Conservation (phyloP, 1,139 yeast genomes). For the Debaryomyces subglobosus region DNA sequence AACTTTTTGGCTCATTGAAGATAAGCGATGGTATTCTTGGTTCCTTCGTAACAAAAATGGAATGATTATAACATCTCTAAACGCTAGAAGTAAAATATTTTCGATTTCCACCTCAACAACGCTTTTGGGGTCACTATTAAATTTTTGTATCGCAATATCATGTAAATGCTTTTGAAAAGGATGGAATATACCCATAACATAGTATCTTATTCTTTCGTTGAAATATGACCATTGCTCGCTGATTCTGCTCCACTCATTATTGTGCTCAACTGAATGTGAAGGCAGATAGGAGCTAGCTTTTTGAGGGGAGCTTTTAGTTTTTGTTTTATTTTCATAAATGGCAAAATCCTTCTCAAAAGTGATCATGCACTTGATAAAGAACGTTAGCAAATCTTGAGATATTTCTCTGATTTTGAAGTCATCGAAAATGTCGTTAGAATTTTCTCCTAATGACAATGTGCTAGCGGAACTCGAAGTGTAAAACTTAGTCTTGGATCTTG, state of each 20-base stretch:
- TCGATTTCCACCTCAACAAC: conserved; percentile 32
- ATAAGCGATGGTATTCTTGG: neutral
- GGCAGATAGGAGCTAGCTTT: neutral
- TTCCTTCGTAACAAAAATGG: conserved; percentile 32
- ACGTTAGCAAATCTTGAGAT: conserved; percentile 30
- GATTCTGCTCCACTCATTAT: conserved; percentile 25
- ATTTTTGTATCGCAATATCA: conserved; percentile 19
- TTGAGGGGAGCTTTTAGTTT: neutral
- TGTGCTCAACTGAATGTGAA: neutral
- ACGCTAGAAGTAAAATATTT: conserved; percentile 30
- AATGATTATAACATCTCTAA: conserved; percentile 32
- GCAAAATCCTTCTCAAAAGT: conserved; percentile 27
- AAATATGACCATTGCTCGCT: conserved; percentile 36
- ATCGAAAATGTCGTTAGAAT: conserved; percentile 23
- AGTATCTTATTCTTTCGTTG: conserved; percentile 33
- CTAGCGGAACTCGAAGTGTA: conserved; percentile 9
- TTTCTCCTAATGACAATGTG: conserved; percentile 11
- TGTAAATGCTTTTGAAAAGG: conserved; percentile 30
- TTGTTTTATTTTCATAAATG: neutral
- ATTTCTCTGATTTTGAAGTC: conserved; percentile 37
- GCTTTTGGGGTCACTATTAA: conserved; percentile 8
- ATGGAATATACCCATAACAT: conserved; percentile 31
- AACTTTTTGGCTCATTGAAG: neutral
- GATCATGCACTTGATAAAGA: conserved; percentile 29
- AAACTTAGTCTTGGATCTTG: conserved; percentile 4